Percentiles rank a stretch among this genome's conserved stretches.
These are phyloP conservation scores for Solanum appendiculatum DNA, from an alignment of 257 asterid genomes.

Conservation along the genomic window DNA sequence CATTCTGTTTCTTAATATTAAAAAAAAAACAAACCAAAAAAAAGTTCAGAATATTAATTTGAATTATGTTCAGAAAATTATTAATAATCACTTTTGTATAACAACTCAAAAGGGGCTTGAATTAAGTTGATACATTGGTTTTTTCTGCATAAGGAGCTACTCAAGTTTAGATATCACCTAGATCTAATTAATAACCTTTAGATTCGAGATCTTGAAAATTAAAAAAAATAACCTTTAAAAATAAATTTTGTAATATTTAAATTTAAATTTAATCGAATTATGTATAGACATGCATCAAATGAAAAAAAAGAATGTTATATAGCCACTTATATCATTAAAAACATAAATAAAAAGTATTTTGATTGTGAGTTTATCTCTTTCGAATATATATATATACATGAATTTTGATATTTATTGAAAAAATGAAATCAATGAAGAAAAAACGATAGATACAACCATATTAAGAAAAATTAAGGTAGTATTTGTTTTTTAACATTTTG, in stretches of 20 bases:
- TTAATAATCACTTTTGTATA: not conserved
- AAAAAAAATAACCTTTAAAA: too few species aligned
- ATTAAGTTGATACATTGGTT: not conserved
- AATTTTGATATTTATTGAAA: not conserved
- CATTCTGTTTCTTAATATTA: not conserved
- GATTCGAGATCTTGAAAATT: not conserved
- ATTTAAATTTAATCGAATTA: too few species aligned
- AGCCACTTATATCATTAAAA: not conserved
- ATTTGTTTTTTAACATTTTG: too few species aligned
- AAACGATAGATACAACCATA: not conserved
- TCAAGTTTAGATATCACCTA: not conserved
- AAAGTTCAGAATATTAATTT: not conserved
- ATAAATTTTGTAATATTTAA: too few species aligned
- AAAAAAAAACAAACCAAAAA: not conserved
- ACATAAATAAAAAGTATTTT: too few species aligned
- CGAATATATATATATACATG: not conserved
- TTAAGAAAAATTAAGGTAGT: rapidly evolving
- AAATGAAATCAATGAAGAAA: not conserved
- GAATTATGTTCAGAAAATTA: not conserved
- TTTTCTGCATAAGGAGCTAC: not conserved
- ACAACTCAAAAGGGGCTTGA: not conserved
- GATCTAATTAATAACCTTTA: not conserved
- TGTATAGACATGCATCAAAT: too few species aligned
- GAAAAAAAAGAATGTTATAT: not conserved
- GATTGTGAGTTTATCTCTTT: too few species aligned